Evolutionary conservation across 2,329 filamentous ascomycete genomes (phyloP).

Genomic region (Neopestalotiopsis sp.): DNA sequence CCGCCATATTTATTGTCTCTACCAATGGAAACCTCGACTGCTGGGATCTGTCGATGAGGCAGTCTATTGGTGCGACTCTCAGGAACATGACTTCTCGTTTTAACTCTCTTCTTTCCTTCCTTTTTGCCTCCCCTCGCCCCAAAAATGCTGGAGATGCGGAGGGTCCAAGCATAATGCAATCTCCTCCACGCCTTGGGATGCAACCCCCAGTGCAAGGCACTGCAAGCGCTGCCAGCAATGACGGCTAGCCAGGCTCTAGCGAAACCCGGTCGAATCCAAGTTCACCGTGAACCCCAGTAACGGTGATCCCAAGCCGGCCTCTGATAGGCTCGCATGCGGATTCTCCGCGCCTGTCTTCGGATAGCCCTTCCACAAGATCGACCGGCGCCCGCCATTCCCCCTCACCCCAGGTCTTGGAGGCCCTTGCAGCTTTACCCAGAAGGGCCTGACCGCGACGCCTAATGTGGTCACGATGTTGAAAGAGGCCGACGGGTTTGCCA

Average conservation of each 20-base stretch:
- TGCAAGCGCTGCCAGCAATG: neutral
- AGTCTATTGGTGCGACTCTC: neutral
- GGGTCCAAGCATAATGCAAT: slow-evolving; percentile 9
- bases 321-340: slow-evolving; percentile 10
- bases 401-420: slow-evolving; percentile 3
- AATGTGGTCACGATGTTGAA: slow-evolving; percentile 17
- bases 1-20: neutral
- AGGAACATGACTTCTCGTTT: neutral
- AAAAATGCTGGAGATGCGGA: slow-evolving; percentile 12
- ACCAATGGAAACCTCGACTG: neutral
- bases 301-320: neutral
- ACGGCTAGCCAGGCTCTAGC: neutral
- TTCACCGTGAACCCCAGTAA: neutral
- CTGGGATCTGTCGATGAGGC: neutral
- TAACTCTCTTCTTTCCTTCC: no score
- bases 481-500: neutral
- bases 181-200: slow-evolving; percentile 9
- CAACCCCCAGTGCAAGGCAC: slow-evolving; percentile 5
- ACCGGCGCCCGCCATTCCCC: slow-evolving; percentile 6
- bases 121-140: slow-evolving; percentile 6
- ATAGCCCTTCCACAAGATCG: slow-evolving; percentile 4
- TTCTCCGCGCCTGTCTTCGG: slow-evolving; percentile 10
- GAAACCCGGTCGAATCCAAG: slow-evolving; percentile 5
- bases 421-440: slow-evolving; percentile 14
- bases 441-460: slow-evolving; percentile 9